Evolutionary conservation across 352 stramenopile species (phyloP).

Genomic region (Phytophthora rubi): DNA sequence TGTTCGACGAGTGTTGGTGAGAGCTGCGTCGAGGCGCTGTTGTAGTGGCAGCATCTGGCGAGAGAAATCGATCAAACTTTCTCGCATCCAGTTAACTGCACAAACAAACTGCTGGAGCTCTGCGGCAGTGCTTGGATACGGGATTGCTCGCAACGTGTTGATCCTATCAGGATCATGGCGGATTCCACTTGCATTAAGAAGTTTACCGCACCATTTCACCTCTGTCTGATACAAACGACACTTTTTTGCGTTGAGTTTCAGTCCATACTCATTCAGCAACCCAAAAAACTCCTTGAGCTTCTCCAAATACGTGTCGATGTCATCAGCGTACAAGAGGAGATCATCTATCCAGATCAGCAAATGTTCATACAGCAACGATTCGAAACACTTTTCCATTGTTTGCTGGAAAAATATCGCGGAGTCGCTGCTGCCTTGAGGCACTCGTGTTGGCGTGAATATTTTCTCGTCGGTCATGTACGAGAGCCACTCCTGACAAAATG

Average conservation of each 20-base stretch:
- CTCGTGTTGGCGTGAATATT: constrained; percentile 24
- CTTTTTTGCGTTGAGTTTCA: constrained; percentile 34
- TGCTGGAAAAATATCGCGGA: constrained; percentile 2
- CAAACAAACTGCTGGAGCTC: constrained; percentile 8
- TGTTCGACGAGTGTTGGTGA: constrained; percentile 1
- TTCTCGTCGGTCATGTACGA: constrained; percentile 33
- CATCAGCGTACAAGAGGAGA: no score
- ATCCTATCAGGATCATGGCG: neutral
- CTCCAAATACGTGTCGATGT: constrained; percentile 24
- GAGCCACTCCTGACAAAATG: constrained; percentile 14
- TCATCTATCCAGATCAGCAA: constrained; percentile 15
- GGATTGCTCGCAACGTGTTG: neutral
- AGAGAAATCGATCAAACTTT: constrained; percentile 2
- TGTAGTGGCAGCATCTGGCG: neutral
- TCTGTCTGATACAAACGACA: constrained; percentile 20
- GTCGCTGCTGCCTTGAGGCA: constrained; percentile 19
- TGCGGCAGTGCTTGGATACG: neutral
- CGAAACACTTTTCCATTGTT: constrained; percentile 20
- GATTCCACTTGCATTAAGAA: neutral
- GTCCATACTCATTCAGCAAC: constrained; percentile 22
- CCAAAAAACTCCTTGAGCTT: constrained; percentile 28
- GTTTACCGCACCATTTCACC: constrained; percentile 29
- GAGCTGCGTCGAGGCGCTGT: neutral
- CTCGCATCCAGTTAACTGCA: constrained; percentile 6
- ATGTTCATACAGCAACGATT: constrained; percentile 14